phyloP scores from a whole-genome alignment of 1,284 basidiomycete species.

The Peniophora sp. region DNA sequence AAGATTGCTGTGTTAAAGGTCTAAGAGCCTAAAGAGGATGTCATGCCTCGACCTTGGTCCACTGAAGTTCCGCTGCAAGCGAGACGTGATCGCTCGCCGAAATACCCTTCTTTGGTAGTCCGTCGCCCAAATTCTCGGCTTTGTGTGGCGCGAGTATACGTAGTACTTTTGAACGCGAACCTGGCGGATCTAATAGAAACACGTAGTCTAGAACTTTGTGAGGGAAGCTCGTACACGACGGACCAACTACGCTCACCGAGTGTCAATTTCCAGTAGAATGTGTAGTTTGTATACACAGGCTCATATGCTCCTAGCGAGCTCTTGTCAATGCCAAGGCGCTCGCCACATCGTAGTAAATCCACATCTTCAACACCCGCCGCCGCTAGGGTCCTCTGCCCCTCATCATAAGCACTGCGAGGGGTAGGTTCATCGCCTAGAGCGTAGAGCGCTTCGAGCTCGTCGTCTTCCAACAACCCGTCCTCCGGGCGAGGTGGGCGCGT shows the following conservation, averaged over 20 bases:
- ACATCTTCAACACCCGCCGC: constrained; percentile 4
- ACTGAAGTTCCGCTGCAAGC: constrained; percentile 49
- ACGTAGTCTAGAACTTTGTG: constrained; percentile 65
- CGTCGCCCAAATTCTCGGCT: constrained; percentile 58
- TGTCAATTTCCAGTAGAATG: constrained; percentile 74
- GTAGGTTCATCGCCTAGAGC: constrained; percentile 19
- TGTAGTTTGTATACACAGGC: constrained; percentile 77
- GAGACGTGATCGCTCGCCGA: constrained; percentile 87
- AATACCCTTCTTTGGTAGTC: constrained; percentile 73
- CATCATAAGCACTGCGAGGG: constrained; percentile 55
- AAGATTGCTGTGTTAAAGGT: too few species aligned
- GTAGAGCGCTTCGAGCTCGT: constrained; percentile 56
- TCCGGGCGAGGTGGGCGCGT: constrained; percentile 51
- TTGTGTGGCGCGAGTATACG: constrained; percentile 61
- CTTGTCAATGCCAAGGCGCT: constrained; percentile 24
- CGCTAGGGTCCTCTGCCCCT: constrained; percentile 31
- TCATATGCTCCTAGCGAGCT: constrained; percentile 50
- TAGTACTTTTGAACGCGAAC: constrained; percentile 36
- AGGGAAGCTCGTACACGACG: constrained; percentile 1
- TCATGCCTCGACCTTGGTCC: constrained; percentile 12
- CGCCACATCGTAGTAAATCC: constrained; percentile 19
- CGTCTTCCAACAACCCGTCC: constrained; percentile 69
- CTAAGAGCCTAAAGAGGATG: too few species aligned
- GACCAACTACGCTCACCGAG: constrained; percentile 44
- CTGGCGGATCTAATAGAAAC: constrained; percentile 51